Base-by-base conservation (phyloP, 495 filamentous ascomycete species). In the Aspergillus taichungensis region DNA sequence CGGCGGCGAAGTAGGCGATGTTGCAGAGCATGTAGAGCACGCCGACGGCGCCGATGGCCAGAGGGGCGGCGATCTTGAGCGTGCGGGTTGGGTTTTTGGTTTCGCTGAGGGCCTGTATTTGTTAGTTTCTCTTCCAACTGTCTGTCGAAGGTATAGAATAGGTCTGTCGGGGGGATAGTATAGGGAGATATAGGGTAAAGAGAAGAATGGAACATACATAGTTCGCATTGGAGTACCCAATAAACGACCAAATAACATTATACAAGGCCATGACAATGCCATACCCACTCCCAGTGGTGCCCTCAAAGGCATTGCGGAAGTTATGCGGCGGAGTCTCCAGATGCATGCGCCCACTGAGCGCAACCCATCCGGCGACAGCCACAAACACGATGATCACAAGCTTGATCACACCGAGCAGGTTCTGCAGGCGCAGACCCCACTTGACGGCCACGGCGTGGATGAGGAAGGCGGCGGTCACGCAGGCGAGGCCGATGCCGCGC, bases 1-100 rank as follows among this genome's bases (percentile, higher is more conserved):
- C 79, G 0, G 78, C 83, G 5, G 78, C 79, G 48, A 86, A 85
- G 59, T 85, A 87, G 44, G 83, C 82, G 39, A 87, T 76, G 61
- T 87, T 85, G 53, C 74, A 76, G 18, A 85, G 56, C 61, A 86
- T 78, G 62, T 85, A 86, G 0, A 85, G 62, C 27, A 85, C 63
- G 0, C 76, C 74, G 18, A 84, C 80, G 7, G 71, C 68, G 24
- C 62, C 70, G 13, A 85, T 72, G 10, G 81, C 82, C 18, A 80
- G 49, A 0, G 78, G 80, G 0, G 79, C 83, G 2, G 81, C 83
- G 41, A 78, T 74, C 50, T 76, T 70, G 47, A 86, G 69, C 0
- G 80, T 85, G 37, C 74, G 73, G 12, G 72, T 68, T 0, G 82
- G 82, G 51, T 85, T 75, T 43, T 69, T 73, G 10, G 77, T 75